Percentiles rank a stretch among this genome's conserved stretches.
Evolutionary conservation across 306 rosid species (phyloP).

Genomic region (Medicago lupulina): DNA sequence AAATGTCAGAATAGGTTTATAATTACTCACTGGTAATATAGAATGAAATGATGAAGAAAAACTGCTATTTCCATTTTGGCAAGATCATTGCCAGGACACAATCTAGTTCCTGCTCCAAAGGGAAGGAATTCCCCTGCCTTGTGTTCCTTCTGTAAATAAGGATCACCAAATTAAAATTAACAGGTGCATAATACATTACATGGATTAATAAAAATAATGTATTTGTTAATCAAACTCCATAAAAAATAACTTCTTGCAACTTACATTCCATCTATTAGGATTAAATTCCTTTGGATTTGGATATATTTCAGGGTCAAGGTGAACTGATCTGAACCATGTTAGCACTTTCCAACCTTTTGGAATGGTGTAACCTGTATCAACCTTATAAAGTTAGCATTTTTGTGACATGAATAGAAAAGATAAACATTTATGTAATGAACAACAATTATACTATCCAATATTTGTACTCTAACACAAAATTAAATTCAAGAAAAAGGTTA

Average conservation of each 20-base stretch:
- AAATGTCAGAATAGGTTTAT: background rate
- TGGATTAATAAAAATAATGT: background rate
- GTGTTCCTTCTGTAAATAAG: constrained; percentile 49
- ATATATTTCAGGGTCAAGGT: constrained; percentile 78
- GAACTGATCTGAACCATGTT: constrained; percentile 86
- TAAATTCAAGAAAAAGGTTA: too few species aligned
- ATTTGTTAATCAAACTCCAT: background rate
- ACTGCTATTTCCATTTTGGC: constrained; percentile 76
- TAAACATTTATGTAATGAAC: too few species aligned
- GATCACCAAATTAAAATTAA: constrained; percentile 27
- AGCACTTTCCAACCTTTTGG: constrained; percentile 93
- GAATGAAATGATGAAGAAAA: constrained; percentile 83
- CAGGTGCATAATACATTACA: background rate
- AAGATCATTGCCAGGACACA: constrained; percentile 72
- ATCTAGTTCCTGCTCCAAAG: constrained; percentile 81
- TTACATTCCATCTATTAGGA: constrained; percentile 89
- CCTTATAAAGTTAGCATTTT: constrained; percentile 24
- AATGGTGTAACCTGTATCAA: constrained; percentile 65
- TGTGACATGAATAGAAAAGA: too few species aligned
- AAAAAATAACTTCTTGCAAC: constrained; percentile 2
- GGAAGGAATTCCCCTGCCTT: constrained; percentile 88
- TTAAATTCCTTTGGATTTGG: constrained; percentile 78
- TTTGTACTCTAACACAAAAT: too few species aligned
- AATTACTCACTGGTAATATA: constrained; percentile 60
- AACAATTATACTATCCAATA: too few species aligned